Conservation (phyloP, 1,284 basidiomycete genomes). For the Tilletia indica region DNA sequence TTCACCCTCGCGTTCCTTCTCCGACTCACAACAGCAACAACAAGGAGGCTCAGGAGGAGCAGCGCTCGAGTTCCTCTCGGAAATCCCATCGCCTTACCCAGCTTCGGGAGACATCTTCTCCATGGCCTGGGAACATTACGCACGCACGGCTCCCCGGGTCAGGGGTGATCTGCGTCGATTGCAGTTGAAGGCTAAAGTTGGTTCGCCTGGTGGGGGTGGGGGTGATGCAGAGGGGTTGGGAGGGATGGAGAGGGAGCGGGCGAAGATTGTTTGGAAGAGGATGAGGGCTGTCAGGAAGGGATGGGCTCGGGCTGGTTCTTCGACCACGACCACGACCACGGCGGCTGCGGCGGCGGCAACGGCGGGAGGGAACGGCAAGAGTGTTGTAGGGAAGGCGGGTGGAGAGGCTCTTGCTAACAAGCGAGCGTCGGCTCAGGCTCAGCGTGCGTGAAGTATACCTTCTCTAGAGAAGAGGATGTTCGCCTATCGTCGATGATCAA, state of each 20-base stretch:
- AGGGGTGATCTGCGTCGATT: conserved; percentile 44
- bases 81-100: conserved; percentile 52
- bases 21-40: not conserved
- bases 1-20: not conserved
- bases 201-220: conserved; percentile 12
- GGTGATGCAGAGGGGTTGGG: not conserved
- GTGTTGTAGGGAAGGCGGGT: too few species aligned
- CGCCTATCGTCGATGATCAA: too few species aligned
- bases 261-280: conserved; percentile 15
- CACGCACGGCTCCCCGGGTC: conserved; percentile 47
- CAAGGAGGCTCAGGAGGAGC: not conserved
- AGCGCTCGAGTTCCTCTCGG: conserved; percentile 33
- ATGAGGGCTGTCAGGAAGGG: conserved; percentile 7
- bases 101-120: conserved; percentile 49
- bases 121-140: conserved; percentile 54
- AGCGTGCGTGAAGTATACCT: too few species aligned
- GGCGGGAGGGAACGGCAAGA: too few species aligned
- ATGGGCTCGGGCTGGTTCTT: not conserved
- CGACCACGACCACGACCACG: too few species aligned
- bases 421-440: too few species aligned
- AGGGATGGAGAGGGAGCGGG: conserved; percentile 5
- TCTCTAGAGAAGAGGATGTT: too few species aligned
- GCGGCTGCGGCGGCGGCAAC: too few species aligned
- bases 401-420: too few species aligned
- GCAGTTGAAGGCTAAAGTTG: conserved; percentile 41